A percentile compares a stretch with the other conserved stretches of the same genome.
phyloP scores from a whole-genome alignment of 768 basidiomycete genomes.

The Cystobasidium tubakii region DNA sequence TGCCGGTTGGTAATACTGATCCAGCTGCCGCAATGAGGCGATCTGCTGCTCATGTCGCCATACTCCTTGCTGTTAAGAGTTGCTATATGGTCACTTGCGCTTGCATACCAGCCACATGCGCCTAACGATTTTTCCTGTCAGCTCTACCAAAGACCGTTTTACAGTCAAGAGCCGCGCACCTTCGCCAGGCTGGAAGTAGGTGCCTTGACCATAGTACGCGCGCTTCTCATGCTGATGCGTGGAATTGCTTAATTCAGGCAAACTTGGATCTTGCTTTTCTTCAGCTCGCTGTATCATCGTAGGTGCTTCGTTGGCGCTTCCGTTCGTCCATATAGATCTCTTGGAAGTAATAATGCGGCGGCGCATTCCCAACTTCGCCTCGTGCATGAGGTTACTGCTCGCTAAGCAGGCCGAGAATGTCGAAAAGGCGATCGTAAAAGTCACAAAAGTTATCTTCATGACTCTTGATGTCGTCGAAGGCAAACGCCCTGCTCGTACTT shows the following conservation, averaged over 20 bases:
- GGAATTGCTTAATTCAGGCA: background rate
- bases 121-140: constrained; percentile 3
- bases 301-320: background rate
- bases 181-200: constrained; percentile 31
- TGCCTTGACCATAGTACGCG: constrained; percentile 12
- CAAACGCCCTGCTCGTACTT: background rate
- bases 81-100: constrained; percentile 16
- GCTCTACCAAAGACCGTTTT: background rate
- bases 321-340: background rate
- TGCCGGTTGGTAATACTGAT: constrained; percentile 15
- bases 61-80: constrained; percentile 28
- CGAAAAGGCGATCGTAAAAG: background rate
- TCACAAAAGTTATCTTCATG: background rate
- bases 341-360: background rate
- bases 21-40: constrained; percentile 23
- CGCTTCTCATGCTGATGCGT: constrained; percentile 8
- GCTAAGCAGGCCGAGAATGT: background rate
- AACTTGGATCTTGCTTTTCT: background rate
- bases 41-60: constrained; percentile 21
- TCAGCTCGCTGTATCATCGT: background rate
- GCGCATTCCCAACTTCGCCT: background rate
- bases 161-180: background rate
- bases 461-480: background rate
- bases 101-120: constrained; percentile 30
- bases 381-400: background rate